These are phyloP conservation scores for Lepraria neglecta DNA, from an alignment of 495 filamentous ascomycete genomes.

Conservation along the genomic window DNA sequence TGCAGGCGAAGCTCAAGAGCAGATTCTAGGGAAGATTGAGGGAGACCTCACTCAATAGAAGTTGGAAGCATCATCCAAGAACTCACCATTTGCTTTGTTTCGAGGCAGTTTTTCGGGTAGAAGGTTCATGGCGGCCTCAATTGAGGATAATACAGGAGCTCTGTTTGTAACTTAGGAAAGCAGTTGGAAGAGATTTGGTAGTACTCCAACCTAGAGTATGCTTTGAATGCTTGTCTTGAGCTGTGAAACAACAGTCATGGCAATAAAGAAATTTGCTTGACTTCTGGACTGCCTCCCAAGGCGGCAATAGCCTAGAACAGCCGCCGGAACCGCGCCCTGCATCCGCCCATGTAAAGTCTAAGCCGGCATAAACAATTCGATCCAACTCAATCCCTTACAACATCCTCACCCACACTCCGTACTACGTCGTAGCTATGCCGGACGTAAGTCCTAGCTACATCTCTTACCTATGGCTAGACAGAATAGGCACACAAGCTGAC, in stretches of 20 bases:
- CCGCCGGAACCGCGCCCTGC: neutral
- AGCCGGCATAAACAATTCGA: neutral
- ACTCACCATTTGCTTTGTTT: neutral
- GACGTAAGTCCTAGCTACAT: conserved; percentile 17
- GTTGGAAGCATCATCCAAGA: too few species aligned
- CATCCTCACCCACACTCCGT: neutral
- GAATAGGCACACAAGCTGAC: neutral
- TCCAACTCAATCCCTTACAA: neutral
- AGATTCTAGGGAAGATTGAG: neutral
- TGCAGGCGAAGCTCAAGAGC: neutral
- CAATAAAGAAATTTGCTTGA: too few species aligned
- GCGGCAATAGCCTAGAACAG: too few species aligned
- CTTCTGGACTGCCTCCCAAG: too few species aligned
- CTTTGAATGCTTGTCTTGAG: too few species aligned
- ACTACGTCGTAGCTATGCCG: conserved; percentile 17
- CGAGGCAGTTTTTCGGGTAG: neutral
- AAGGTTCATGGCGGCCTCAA: too few species aligned
- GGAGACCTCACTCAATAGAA: neutral
- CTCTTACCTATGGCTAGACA: conserved; percentile 15
- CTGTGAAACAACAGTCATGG: too few species aligned
- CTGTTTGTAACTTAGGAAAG: too few species aligned
- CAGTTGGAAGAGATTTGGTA: too few species aligned
- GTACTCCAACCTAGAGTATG: too few species aligned
- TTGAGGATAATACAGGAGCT: too few species aligned
- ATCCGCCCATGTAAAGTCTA: neutral